phyloP scores from a whole-genome alignment of 176 grass and related monocot genomes.

The Canna indica region DNA sequence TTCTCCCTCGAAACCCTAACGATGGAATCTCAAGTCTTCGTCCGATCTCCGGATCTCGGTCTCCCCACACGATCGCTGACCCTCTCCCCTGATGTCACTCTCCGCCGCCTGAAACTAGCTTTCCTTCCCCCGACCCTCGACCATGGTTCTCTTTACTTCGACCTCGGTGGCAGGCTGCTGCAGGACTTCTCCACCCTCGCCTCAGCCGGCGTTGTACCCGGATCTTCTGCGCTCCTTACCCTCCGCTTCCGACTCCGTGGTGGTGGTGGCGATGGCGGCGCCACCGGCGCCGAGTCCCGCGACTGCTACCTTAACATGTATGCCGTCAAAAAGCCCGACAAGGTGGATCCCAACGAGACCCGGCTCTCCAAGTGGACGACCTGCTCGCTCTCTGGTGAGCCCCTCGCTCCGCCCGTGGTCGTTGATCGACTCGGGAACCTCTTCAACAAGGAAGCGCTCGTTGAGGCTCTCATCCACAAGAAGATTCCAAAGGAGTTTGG shows the following conservation, averaged over 20 bases:
- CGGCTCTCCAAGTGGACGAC: slow-evolving; percentile 88
- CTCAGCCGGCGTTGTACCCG: slow-evolving; percentile 18
- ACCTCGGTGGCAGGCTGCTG: slow-evolving; percentile 42
- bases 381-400: slow-evolving; percentile 75
- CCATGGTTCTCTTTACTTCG: slow-evolving; percentile 59
- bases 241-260: slow-evolving; percentile 55
- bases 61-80: slow-evolving; percentile 24
- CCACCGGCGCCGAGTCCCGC: slow-evolving; percentile 92
- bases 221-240: slow-evolving; percentile 28
- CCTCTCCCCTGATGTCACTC: slow-evolving; percentile 22
- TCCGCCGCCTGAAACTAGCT: slow-evolving; percentile 41
- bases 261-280: slow-evolving; percentile 86
- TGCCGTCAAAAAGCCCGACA: slow-evolving; percentile 85
- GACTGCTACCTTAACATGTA: slow-evolving; percentile 99
- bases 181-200: slow-evolving; percentile 11
- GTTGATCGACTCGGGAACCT: slow-evolving; percentile 71
- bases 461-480: slow-evolving; percentile 78
- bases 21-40: slow-evolving; percentile 23
- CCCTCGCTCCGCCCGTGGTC: slow-evolving; percentile 50
- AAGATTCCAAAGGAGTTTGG: slow-evolving; percentile 66
- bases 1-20: slow-evolving; percentile 18
- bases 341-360: slow-evolving; percentile 85
- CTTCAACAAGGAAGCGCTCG: slow-evolving; percentile 95
- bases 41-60: slow-evolving; percentile 39
- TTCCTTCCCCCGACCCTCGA: slow-evolving; percentile 24